phyloP scores from a whole-genome alignment of 768 basidiomycete genomes.

The Amanita pallidorosea region DNA sequence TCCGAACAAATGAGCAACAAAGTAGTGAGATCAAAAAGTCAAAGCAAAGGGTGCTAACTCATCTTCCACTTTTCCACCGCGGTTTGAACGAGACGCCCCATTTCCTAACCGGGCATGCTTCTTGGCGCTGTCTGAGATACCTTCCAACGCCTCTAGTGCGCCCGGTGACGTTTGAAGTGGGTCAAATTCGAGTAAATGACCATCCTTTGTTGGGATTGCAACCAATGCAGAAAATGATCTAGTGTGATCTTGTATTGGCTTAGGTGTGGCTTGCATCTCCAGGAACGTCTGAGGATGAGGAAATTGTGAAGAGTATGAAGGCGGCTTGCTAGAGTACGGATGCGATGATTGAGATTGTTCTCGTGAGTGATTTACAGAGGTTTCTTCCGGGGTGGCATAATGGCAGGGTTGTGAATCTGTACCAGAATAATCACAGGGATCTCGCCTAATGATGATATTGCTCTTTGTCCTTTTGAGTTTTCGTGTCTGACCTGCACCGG shows the following conservation, averaged over 20 bases:
- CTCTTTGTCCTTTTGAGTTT: slow-evolving; percentile 39
- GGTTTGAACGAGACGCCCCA: slow-evolving; percentile 59
- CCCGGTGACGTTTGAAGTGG: slow-evolving; percentile 65
- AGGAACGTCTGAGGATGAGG: slow-evolving; percentile 12
- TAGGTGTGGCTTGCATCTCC: slow-evolving; percentile 22
- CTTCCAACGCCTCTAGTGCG: slow-evolving; percentile 64
- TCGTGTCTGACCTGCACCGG: slow-evolving; percentile 14
- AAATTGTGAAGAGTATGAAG: slow-evolving; percentile 13
- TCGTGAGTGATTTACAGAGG: slow-evolving; percentile 31
- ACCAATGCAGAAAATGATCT: slow-evolving; percentile 48
- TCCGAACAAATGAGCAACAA: slow-evolving; percentile 7
- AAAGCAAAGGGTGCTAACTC: slow-evolving; percentile 13
- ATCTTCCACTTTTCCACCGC: slow-evolving; percentile 75
- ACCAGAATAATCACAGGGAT: slow-evolving; percentile 41
- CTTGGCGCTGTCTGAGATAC: slow-evolving; percentile 74
- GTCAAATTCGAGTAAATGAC: slow-evolving; percentile 77
- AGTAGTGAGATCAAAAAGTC: background rate
- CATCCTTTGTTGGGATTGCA: slow-evolving; percentile 72
- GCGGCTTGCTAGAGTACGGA: slow-evolving; percentile 10
- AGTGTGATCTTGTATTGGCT: slow-evolving; percentile 19
- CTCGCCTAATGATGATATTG: slow-evolving; percentile 51
- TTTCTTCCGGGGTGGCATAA: slow-evolving; percentile 21
- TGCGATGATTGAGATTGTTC: slow-evolving; percentile 28
- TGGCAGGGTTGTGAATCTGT: slow-evolving; percentile 43
- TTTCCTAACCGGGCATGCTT: slow-evolving; percentile 71